Evolutionary conservation across 2,329 filamentous ascomycete genomes (phyloP).

Genomic region (Alternaria longipes): DNA sequence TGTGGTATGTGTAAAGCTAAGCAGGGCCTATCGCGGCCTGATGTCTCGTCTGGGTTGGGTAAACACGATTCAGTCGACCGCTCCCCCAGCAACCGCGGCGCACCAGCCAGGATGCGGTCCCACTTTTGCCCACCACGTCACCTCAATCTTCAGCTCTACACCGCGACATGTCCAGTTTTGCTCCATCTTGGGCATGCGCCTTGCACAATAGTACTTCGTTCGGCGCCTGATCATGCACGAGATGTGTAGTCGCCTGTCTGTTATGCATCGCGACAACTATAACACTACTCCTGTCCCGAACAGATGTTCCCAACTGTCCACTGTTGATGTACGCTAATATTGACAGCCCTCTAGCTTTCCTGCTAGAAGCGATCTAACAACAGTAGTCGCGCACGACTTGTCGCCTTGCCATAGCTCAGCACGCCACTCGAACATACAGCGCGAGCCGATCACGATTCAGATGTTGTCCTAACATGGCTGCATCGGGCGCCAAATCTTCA

Average conservation of each 20-base stretch:
- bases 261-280: constrained; percentile 2
- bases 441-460: not conserved
- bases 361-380: not conserved
- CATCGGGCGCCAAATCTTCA: not conserved
- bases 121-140: constrained; percentile 28
- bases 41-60: constrained; percentile 27
- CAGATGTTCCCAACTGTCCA: not conserved
- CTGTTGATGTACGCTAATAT: not conserved
- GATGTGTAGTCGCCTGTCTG: not conserved
- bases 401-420: not conserved
- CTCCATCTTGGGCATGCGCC: constrained; percentile 1
- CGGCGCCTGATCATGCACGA: not conserved
- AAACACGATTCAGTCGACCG: constrained; percentile 29
- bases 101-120: constrained; percentile 15
- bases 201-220: not conserved
- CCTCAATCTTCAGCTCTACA: constrained; percentile 16
- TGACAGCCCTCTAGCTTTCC: not conserved
- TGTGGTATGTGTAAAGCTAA: constrained; percentile 23
- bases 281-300: not conserved
- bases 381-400: constrained; percentile 1
- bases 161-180: not conserved
- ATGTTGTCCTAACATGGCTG: not conserved
- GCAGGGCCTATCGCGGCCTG: constrained; percentile 25
- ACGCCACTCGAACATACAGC: not conserved
- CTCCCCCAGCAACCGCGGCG: constrained; percentile 30